Evolutionary conservation across 768 basidiomycete species (phyloP), one percentile per base, ranked within the genome.

Genomic region (Boletales sp.): DNA sequence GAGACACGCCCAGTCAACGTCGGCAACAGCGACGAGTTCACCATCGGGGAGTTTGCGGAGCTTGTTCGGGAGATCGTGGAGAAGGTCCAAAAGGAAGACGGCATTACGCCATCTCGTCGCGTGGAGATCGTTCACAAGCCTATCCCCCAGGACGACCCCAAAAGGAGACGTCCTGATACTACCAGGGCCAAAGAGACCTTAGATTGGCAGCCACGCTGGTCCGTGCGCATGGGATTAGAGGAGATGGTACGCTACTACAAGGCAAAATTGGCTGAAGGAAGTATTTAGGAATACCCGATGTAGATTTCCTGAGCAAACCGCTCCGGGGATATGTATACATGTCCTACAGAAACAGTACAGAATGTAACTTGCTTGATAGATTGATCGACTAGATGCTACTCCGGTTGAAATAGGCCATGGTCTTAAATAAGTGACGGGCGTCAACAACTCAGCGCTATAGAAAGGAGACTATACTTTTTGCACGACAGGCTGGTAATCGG

Each of bases 191-290:
- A 90, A 70, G 77, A 88, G 61, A 66, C 75, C 27, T 79, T 99
- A 38, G 73, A 77, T 14, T 99, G 97, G 97, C 84, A 95, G 67
- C 93, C 95, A 12, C 77, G 83, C 61, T 99, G 94, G 92, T 86
- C 85, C 29, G 89, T 97, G 43, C 80, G 82, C 55, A 93, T 92
- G 84, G 94, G 94, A 24, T 69, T 97, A 43, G 91, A 93, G 72
- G 94, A 95, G 74, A 95, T 94, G 88, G 87, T 92, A 32, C 73
- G 88, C 51, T 95, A 93, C 69, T 95, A 93, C 75, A 92, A 90
- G 70, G 82, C 86, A 17, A 91, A 87, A 71, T 86, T 93, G 80
- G 81, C 78, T 3, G 90, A 93, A 68, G 90, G 90, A 24, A 86
- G 84, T 62, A 73, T 90, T 35, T 90, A 77, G 63, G 59, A 17